Conservation (phyloP, 2,329 filamentous ascomycete genomes). For the Kalmusia sp. region DNA sequence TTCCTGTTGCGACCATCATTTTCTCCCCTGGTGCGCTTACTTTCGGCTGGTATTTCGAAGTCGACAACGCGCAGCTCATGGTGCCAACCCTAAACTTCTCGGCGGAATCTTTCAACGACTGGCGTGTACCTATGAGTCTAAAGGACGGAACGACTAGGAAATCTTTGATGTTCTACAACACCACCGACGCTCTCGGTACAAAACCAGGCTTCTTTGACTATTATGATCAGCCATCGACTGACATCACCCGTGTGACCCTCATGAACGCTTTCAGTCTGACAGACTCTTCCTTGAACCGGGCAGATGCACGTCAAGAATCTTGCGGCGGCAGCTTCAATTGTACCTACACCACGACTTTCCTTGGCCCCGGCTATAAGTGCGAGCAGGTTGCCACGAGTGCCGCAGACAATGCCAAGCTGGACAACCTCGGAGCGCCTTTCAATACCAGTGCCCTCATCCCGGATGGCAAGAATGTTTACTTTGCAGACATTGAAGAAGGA, state of each 20-base stretch:
- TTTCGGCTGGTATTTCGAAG: conserved; percentile 40
- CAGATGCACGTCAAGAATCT: conserved; percentile 43
- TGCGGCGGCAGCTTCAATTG: conserved; percentile 44
- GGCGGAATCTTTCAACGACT: conserved; percentile 40
- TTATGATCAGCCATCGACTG: conserved; percentile 43
- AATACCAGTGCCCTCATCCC: conserved; percentile 39
- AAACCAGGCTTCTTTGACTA: conserved; percentile 41
- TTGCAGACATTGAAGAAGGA: conserved; percentile 36
- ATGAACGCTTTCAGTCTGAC: conserved; percentile 37
- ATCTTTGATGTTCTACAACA: conserved; percentile 44
- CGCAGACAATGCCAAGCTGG: conserved; percentile 25
- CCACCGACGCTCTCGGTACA: conserved; percentile 30
- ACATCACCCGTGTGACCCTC: conserved; percentile 35
- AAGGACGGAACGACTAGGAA: conserved; percentile 29
- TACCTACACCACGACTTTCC: conserved; percentile 38
- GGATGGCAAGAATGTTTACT: conserved; percentile 35
- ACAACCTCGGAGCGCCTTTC: conserved; percentile 38
- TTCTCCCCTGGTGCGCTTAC: conserved; percentile 47
- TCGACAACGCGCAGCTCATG: conserved; percentile 17
- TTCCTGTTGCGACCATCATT: conserved; percentile 46
- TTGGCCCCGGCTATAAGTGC: conserved; percentile 43
- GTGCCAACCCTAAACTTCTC: conserved; percentile 40
- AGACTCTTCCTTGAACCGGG: conserved; percentile 29
- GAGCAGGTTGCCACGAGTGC: conserved; percentile 31
- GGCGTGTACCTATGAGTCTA: conserved; percentile 35